Percentiles rank a stretch among this genome's conserved stretches.
Conservation (phyloP, 768 basidiomycete genomes). For the Strobilomyces confusus region DNA sequence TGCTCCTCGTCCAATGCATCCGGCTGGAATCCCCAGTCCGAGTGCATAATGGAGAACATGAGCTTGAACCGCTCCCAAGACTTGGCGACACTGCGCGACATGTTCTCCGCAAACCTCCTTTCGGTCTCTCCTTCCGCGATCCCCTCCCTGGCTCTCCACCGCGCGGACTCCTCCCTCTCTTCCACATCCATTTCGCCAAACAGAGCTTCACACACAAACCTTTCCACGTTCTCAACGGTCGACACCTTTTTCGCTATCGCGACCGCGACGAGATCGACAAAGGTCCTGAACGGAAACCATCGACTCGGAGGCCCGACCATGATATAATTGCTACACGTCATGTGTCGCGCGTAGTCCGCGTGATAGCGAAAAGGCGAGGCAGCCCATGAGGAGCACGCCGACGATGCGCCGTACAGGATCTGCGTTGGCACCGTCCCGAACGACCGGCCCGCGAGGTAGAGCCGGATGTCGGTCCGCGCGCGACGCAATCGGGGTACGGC, state of each 20-base stretch:
- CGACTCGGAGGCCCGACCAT: constrained; percentile 42
- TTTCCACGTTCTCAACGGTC: constrained; percentile 38
- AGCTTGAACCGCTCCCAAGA: constrained; percentile 53
- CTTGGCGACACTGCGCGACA: constrained; percentile 43
- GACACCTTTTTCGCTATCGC: constrained; percentile 35
- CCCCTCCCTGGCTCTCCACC: constrained; percentile 42
- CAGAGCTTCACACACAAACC: constrained; percentile 34
- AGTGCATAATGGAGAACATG: constrained; percentile 39
- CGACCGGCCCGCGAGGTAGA: constrained; percentile 51
- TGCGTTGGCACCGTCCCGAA: constrained; percentile 56
- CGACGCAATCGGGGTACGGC: constrained; percentile 40
- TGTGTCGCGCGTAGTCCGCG: constrained; percentile 39
- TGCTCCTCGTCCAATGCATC: constrained; percentile 43
- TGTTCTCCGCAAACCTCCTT: constrained; percentile 37
- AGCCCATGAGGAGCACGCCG: constrained; percentile 47
- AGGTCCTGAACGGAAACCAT: constrained; percentile 38
- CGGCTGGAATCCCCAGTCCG: constrained; percentile 49
- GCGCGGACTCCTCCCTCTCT: constrained; percentile 30
- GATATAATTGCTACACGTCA: constrained; percentile 47
- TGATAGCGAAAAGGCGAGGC: constrained; percentile 44
- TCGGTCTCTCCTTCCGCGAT: constrained; percentile 43
- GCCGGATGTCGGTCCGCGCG: constrained; percentile 32
- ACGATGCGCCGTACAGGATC: constrained; percentile 50
- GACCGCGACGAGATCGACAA: constrained; percentile 32
- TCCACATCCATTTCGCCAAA: constrained; percentile 40